Evolutionary conservation across 164 flowering plant genomes (phyloP).

Genomic region (Hamamelis virginiana): DNA sequence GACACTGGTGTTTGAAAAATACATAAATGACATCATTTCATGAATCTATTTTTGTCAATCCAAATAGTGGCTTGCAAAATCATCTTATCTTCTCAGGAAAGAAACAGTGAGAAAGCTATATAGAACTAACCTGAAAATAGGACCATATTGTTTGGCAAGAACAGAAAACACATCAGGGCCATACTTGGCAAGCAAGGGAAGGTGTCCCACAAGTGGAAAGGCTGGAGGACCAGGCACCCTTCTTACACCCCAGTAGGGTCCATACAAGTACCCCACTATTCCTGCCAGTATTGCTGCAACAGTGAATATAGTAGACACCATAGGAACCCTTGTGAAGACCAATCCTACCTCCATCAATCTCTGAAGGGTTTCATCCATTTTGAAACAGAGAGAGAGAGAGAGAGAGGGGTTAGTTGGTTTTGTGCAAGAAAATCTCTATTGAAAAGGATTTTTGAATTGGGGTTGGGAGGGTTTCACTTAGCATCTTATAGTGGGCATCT

Average conservation of each 20-base stretch:
- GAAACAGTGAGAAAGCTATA: neutral
- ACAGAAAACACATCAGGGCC: conserved; percentile 85
- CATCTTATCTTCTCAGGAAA: neutral
- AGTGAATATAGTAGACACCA: conserved; percentile 32
- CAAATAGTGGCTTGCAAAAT: too few relatives aligned
- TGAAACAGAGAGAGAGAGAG: conserved; percentile 10
- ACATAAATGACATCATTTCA: too few relatives aligned
- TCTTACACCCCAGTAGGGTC: conserved; percentile 82
- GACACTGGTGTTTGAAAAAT: too few relatives aligned
- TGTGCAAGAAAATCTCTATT: neutral
- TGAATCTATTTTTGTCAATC: too few relatives aligned
- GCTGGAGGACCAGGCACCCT: conserved; percentile 87
- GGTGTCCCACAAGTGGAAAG: conserved; percentile 78
- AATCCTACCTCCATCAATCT: conserved; percentile 10
- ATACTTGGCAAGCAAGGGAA: conserved; percentile 77
- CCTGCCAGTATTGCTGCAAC: conserved; percentile 34
- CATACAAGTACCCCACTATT: conserved; percentile 53
- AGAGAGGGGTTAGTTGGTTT: neutral
- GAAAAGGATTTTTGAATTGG: too few relatives aligned
- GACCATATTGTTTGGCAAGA: conserved; percentile 79
- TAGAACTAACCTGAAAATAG: conserved; percentile 69
- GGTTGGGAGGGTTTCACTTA: too few relatives aligned
- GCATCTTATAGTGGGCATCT: too few relatives aligned
- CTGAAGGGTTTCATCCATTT: conserved; percentile 5
- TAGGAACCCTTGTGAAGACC: conserved; percentile 8